Percentiles rank a stretch among this genome's conserved stretches.
These are phyloP conservation scores for Ustilago nuda DNA, from an alignment of 1,284 basidiomycete species.

Conservation along the genomic window DNA sequence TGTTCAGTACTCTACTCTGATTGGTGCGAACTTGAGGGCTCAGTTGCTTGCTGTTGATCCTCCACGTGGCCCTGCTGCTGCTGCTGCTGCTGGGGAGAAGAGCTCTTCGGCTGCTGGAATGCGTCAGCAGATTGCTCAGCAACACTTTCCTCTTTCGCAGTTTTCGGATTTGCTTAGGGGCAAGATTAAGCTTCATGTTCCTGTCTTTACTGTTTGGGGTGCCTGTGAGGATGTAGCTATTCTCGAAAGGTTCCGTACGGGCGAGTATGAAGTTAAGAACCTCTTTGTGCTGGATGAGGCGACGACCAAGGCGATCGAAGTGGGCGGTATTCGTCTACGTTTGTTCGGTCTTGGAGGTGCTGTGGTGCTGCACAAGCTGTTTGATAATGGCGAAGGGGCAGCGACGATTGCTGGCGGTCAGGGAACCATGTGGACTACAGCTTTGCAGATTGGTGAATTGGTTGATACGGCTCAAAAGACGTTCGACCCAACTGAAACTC, in stretches of 20 bases:
- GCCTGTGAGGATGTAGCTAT: constrained; percentile 95
- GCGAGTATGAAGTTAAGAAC: constrained; percentile 82
- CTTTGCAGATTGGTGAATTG: constrained; percentile 95
- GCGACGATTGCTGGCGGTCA: constrained; percentile 97
- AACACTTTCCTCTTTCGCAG: constrained; percentile 78
- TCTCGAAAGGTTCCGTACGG: constrained; percentile 89
- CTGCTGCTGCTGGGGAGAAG: constrained; percentile 33
- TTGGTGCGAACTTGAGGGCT: constrained; percentile 82
- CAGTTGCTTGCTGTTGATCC: constrained; percentile 79
- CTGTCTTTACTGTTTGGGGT: constrained; percentile 96
- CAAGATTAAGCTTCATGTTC: constrained; percentile 72
- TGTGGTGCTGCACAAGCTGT: constrained; percentile 94
- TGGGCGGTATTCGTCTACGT: constrained; percentile 91
- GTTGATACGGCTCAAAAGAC: constrained; percentile 93
- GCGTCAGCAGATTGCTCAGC: constrained; percentile 67
- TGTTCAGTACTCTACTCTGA: constrained; percentile 96
- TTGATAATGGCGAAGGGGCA: constrained; percentile 92
- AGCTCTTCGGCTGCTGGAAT: constrained; percentile 38
- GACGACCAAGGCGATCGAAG: constrained; percentile 86
- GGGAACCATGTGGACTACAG: constrained; percentile 99
- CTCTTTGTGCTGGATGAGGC: constrained; percentile 90
- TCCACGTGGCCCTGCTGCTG: constrained; percentile 53
- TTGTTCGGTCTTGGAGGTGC: constrained; percentile 95
- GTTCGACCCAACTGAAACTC: constrained; percentile 91
- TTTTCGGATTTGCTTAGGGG: constrained; percentile 91